Percentiles rank a stretch among this genome's conserved stretches.
Conservation (phyloP, 306 rosid species). For the Amphicarpaea edgeworthii region DNA sequence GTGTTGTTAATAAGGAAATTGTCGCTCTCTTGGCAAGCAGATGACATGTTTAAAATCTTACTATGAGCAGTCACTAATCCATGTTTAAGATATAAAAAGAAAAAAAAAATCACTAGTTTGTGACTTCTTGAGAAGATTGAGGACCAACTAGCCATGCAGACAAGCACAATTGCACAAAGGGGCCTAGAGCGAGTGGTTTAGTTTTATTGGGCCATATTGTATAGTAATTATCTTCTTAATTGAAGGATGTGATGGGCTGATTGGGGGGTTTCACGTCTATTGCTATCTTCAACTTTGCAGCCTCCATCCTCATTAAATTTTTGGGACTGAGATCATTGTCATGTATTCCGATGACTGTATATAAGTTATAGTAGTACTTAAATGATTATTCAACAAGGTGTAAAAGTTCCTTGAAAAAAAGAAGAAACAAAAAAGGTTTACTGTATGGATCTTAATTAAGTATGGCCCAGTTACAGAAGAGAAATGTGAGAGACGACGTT, state of each 20-base stretch:
- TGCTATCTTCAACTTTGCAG: conserved; percentile 36
- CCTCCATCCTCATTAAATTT: conserved; percentile 43
- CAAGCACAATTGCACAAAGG: neutral
- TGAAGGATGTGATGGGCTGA: conserved; percentile 28
- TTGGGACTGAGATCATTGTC: conserved; percentile 10
- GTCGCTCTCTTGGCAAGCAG: conserved; percentile 54
- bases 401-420: neutral
- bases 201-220: conserved; percentile 41
- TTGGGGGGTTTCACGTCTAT: conserved; percentile 34
- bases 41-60: conserved; percentile 47
- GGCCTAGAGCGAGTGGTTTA: conserved; percentile 33
- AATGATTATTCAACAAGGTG: conserved; percentile 18
- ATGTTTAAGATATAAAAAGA: too few species aligned
- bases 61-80: conserved; percentile 14
- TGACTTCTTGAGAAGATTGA: conserved; percentile 12
- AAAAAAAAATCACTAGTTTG: too few species aligned
- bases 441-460: neutral
- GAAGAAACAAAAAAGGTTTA: neutral
- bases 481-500: conserved; percentile 2
- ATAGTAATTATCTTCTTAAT: conserved; percentile 23
- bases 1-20: conserved; percentile 50
- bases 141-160: conserved; percentile 25
- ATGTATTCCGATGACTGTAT: conserved; percentile 25
- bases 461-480: conserved; percentile 1
- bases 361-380: conserved; percentile 5